Base-by-base conservation (phyloP, 2,329 filamentous ascomycete species). In the Xylariaceae sp. region DNA sequence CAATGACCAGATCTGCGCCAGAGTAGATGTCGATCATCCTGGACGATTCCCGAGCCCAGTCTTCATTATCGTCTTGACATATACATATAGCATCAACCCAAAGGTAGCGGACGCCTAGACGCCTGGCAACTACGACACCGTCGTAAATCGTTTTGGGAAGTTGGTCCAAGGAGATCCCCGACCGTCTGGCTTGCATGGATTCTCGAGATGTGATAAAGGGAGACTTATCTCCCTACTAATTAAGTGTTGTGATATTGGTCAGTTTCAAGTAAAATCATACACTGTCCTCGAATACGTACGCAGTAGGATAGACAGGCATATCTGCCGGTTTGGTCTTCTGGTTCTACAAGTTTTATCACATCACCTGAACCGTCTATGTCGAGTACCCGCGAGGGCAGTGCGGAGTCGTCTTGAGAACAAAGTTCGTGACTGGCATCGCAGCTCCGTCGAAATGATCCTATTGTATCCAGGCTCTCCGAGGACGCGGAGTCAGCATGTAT, bases 231-330 rank as follows among this genome's bases (percentile, higher is more conserved):
- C 40, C 40, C 40, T 27, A 42, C 40, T 42, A 21, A 11, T 21
- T n/a, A n/a, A n/a, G 17, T 4, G 25, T 16, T 27, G 25, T 37
- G 12, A 16, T 12, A 12, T 19, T 19, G 7, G 14, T 22, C 8
- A 42, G 4, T 22, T 8, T 3, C 3, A 35, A 34, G 16, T 7
- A 20, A 10, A 6, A n/a, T 20, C 29, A 3, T 7, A 5, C 3
- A 21, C 4, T 10, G 5, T 12, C 16, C 19, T 7, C 5, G 12
- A 10, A 2, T 3, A 27, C 50, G 19, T 42, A 53, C 48, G 25
- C 50, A 50, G 19, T 53, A 53, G 11, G 50, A 53, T 14, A 53
- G 42, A 32, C 41, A 47, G 22, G 44, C 48, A 32, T 53, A 53
- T 42, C 8, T 36, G 12, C 44, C 50, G 17, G 19, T 34, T 22